Conservation (phyloP, 2,329 filamentous ascomycete species). For the Calonectria pseudoreteaudii region DNA sequence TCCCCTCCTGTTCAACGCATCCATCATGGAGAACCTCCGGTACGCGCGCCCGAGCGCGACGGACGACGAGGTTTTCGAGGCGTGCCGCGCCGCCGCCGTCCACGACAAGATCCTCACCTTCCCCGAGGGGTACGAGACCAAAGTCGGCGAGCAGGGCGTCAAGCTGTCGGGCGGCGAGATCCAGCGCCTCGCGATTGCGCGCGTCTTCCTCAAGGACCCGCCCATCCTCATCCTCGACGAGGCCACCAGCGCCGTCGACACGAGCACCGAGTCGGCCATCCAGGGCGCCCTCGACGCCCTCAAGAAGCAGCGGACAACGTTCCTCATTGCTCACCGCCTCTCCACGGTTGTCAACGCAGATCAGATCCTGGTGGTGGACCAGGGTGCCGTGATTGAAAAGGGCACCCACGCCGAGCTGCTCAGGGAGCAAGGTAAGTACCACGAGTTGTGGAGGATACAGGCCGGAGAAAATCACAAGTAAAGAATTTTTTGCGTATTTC, state of each 20-base stretch:
- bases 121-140: constrained; percentile 61
- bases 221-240: constrained; percentile 57
- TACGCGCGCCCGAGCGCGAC: constrained; percentile 73
- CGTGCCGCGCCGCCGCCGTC: constrained; percentile 71
- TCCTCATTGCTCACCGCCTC: constrained; percentile 61
- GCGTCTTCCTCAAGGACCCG: constrained; percentile 47
- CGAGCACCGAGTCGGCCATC: constrained; percentile 57
- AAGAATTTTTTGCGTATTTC: too few relatives aligned
- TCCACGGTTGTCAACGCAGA: constrained; percentile 60
- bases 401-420: constrained; percentile 64
- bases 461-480: background rate
- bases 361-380: constrained; percentile 64
- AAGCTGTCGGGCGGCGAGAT: constrained; percentile 64
- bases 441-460: constrained; percentile 64
- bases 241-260: constrained; percentile 63
- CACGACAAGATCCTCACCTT: constrained; percentile 74
- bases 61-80: constrained; percentile 69
- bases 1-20: constrained; percentile 72
- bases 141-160: constrained; percentile 61
- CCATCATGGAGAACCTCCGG: constrained; percentile 72
- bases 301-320: constrained; percentile 61
- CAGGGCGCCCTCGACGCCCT: constrained; percentile 59
- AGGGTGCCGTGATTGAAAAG: constrained; percentile 62
- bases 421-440: constrained; percentile 60
- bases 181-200: constrained; percentile 61